Conservation (phyloP, 1,284 basidiomycete species). For the Sporisorium sorghi region DNA sequence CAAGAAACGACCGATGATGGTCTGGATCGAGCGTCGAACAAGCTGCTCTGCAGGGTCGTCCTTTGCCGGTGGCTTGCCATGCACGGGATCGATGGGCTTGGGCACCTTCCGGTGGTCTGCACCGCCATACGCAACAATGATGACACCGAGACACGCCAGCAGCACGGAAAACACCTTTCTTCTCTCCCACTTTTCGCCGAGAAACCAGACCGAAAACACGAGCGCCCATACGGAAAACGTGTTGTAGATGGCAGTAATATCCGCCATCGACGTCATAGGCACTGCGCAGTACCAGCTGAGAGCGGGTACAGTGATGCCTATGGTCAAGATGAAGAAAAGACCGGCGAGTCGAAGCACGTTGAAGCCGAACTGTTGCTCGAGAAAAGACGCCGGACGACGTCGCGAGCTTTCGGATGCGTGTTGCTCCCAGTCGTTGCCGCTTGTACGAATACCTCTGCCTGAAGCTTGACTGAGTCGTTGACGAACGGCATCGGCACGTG, state of each 20-base stretch:
- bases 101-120: slow-evolving; percentile 55
- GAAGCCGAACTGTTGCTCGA: slow-evolving; percentile 46
- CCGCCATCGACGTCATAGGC: slow-evolving; percentile 67
- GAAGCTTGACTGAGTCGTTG: slow-evolving; percentile 41
- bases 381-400: slow-evolving; percentile 14
- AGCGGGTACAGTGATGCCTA: slow-evolving; percentile 64
- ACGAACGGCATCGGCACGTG: slow-evolving; percentile 37
- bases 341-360: slow-evolving; percentile 37
- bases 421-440: slow-evolving; percentile 1
- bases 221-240: slow-evolving; percentile 68
- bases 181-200: slow-evolving; percentile 64
- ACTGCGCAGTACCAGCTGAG: slow-evolving; percentile 68
- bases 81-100: slow-evolving; percentile 50
- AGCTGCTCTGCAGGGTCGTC: slow-evolving; percentile 23
- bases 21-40: slow-evolving; percentile 10
- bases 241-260: slow-evolving; percentile 69
- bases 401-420: slow-evolving; percentile 13
- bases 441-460: slow-evolving; percentile 15
- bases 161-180: slow-evolving; percentile 63
- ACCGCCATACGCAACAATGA: slow-evolving; percentile 65
- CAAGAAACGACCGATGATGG: slow-evolving; percentile 6
- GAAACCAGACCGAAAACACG: slow-evolving; percentile 66
- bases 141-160: slow-evolving; percentile 62
- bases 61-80: slow-evolving; percentile 38
- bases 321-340: slow-evolving; percentile 56